Percentiles rank a stretch among this genome's conserved stretches.
Evolutionary conservation across 768 basidiomycete genomes (phyloP).

Genomic region (Suillus decipiens): DNA sequence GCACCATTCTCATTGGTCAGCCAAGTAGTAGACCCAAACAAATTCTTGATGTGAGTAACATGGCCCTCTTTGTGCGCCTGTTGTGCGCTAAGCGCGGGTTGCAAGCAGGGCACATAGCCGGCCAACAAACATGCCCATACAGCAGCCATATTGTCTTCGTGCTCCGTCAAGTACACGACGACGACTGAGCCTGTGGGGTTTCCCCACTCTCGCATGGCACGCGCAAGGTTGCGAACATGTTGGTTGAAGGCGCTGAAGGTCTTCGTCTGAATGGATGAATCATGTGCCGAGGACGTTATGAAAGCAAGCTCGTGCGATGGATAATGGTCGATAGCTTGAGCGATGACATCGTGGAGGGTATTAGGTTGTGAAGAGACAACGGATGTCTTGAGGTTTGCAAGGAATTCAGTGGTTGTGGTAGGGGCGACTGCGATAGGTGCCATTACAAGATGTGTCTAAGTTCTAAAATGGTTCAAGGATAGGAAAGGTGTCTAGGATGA

Average conservation of each 20-base stretch:
- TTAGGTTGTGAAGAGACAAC: conserved; percentile 11
- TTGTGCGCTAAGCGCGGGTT: conserved; percentile 34
- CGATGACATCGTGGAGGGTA: conserved; percentile 27
- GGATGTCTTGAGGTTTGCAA: conserved; percentile 5
- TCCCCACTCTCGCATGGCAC: conserved; percentile 24
- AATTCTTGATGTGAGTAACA: conserved; percentile 29
- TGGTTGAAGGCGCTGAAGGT: conserved; percentile 25
- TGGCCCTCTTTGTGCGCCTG: conserved; percentile 33
- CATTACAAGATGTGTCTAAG: conserved; percentile 13
- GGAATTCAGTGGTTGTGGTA: conserved; percentile 12
- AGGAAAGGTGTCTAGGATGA: neutral
- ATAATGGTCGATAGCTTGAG: conserved; percentile 22
- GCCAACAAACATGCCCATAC: too few relatives aligned
- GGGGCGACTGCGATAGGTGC: conserved; percentile 18
- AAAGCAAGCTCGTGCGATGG: conserved; percentile 29
- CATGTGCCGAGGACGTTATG: conserved; percentile 30
- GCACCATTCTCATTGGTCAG: conserved; percentile 30
- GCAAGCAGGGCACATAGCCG: conserved; percentile 1
- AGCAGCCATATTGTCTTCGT: too few relatives aligned
- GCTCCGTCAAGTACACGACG: too few relatives aligned
- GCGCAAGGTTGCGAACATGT: conserved; percentile 21
- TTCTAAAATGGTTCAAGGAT: neutral
- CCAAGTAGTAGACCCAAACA: conserved; percentile 33
- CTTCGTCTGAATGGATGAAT: conserved; percentile 30
- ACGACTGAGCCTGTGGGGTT: conserved; percentile 14